These are phyloP conservation scores for Sistotremastrum niveocremeum DNA, from an alignment of 768 basidiomycete genomes.

Conservation along the genomic window DNA sequence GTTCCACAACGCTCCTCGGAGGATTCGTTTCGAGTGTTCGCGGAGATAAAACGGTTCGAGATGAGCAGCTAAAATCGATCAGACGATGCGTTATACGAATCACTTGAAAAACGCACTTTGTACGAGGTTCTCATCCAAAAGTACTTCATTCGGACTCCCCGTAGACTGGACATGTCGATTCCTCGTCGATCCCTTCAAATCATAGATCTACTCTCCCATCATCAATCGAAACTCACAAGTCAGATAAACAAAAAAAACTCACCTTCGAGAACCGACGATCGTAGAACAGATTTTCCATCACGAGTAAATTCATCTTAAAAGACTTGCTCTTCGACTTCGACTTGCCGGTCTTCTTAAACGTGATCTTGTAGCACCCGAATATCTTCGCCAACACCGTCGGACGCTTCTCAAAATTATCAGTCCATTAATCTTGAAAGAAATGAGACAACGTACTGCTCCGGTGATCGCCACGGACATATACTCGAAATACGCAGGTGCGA, in stretches of 20 bases:
- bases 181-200: constrained; percentile 90
- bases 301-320: constrained; percentile 87
- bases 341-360: constrained; percentile 69
- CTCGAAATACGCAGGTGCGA: constrained; percentile 95
- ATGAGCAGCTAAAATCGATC: constrained; percentile 48
- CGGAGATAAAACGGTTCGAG: constrained; percentile 84
- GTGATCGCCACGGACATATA: constrained; percentile 94
- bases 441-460: constrained; percentile 45
- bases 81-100: not conserved
- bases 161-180: constrained; percentile 89
- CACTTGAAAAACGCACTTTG: constrained; percentile 46
- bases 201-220: constrained; percentile 61
- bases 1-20: constrained; percentile 82
- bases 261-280: constrained; percentile 84
- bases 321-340: constrained; percentile 64
- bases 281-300: constrained; percentile 98
- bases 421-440: not conserved
- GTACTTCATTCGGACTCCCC: constrained; percentile 81
- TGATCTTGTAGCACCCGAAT: constrained; percentile 92
- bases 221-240: not conserved
- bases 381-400: constrained; percentile 93
- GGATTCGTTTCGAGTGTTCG: constrained; percentile 90
- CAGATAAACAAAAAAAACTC: not conserved
- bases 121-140: constrained; percentile 92
- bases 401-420: constrained; percentile 33